A percentile compares a stretch with the other conserved stretches of the same genome.
phyloP scores from a whole-genome alignment of 2,329 filamentous ascomycete genomes.

The Botrytis paeoniae region DNA sequence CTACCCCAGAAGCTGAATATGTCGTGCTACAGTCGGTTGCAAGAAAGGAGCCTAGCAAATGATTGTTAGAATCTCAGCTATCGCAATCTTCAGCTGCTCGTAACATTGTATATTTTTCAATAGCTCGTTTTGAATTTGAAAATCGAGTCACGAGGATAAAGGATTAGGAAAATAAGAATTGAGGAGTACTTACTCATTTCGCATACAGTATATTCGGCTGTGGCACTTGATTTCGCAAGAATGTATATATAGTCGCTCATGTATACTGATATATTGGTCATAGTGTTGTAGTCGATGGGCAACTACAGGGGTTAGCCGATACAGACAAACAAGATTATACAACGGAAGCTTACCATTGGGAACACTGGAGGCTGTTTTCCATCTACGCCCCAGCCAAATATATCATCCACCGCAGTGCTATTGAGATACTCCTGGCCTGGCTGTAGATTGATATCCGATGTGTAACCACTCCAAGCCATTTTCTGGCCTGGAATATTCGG shows the following conservation, averaged over 20 bases:
- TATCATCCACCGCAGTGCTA: constrained; percentile 60
- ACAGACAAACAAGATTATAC: background rate
- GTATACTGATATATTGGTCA: constrained; percentile 53
- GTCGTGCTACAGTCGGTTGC: constrained; percentile 65
- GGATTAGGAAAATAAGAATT: background rate
- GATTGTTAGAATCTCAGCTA: background rate
- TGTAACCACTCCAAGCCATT: constrained; percentile 41
- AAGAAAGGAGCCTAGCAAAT: constrained; percentile 50
- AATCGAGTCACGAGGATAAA: background rate
- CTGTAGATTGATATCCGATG: constrained; percentile 40
- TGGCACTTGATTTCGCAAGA: constrained; percentile 50
- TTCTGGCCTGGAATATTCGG: constrained; percentile 40
- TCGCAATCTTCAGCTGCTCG: too few species aligned
- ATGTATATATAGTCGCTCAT: constrained; percentile 61
- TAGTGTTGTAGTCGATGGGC: constrained; percentile 63
- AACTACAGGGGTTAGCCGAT: constrained; percentile 38
- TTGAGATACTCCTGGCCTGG: constrained; percentile 47
- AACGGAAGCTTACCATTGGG: constrained; percentile 39
- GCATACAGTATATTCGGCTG: constrained; percentile 62
- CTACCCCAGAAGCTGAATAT: constrained; percentile 56
- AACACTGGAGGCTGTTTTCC: constrained; percentile 53
- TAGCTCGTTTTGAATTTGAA: too few species aligned
- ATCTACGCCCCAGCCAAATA: constrained; percentile 64
- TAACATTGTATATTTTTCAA: background rate
- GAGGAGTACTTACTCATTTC: constrained; percentile 44